These are phyloP conservation scores for Bryoerythrophyllum caledonicum DNA, from an alignment of 225 moss, liverwort and hornwort species.

Conservation along the genomic window DNA sequence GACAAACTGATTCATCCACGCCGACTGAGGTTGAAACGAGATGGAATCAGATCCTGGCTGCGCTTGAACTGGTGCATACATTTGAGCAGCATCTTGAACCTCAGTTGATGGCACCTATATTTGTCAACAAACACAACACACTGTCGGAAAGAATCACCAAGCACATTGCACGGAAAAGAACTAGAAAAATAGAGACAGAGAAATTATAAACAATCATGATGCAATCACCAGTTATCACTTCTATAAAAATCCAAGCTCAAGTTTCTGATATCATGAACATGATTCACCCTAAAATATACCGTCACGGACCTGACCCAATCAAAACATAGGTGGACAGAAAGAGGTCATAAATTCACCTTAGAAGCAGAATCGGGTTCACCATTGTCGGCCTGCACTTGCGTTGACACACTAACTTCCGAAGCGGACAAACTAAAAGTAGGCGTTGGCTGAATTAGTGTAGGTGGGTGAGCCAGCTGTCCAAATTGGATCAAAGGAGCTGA, in stretches of 20 bases:
- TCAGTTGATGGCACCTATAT: constrained; percentile 35
- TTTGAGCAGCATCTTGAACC: constrained; percentile 26
- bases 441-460: constrained; percentile 36
- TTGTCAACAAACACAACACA: constrained; percentile 21
- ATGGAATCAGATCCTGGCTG: constrained; percentile 40
- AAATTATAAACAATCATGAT: neutral
- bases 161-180: neutral
- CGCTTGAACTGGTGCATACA: constrained; percentile 25
- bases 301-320: neutral
- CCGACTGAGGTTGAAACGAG: constrained; percentile 49
- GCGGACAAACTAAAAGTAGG: constrained; percentile 37
- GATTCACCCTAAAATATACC: neutral
- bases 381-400: constrained; percentile 43
- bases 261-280: neutral
- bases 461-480: constrained; percentile 79
- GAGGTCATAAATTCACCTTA: constrained; percentile 30
- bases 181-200: neutral
- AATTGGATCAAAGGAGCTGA: constrained; percentile 80
- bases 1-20: constrained; percentile 54
- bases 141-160: constrained; percentile 4
- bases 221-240: constrained; percentile 9
- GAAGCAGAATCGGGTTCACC: constrained; percentile 30
- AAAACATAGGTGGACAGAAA: constrained; percentile 6
- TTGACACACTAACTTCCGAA: constrained; percentile 41
- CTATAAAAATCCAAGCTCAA: neutral